These are phyloP conservation scores for Coemansia sp. DNA, from an alignment of 192 early-diverging fungal genomes.

Conservation along the genomic window DNA sequence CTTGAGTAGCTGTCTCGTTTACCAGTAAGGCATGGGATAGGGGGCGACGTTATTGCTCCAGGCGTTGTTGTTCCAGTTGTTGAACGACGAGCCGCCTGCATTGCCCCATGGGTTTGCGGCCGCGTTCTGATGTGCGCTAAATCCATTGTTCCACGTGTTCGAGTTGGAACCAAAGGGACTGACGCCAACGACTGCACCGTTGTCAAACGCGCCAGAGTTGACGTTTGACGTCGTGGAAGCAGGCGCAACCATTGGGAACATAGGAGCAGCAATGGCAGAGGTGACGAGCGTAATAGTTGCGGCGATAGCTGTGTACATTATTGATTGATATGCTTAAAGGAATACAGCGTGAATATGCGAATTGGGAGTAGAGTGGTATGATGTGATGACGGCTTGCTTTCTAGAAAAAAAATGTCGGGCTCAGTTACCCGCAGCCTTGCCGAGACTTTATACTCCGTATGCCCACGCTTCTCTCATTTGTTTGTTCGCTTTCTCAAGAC, in stretches of 20 bases:
- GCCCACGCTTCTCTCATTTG: not conserved
- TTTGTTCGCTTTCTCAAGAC: not conserved
- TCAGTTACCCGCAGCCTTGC: not conserved
- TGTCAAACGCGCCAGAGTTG: constrained; percentile 49
- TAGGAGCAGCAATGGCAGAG: constrained; percentile 21
- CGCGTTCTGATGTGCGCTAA: constrained; percentile 44
- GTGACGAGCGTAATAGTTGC: constrained; percentile 11
- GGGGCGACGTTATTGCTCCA: constrained; percentile 44
- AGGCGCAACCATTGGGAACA: constrained; percentile 27
- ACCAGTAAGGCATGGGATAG: constrained; percentile 47
- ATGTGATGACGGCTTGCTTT: not conserved
- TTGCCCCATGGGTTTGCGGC: constrained; percentile 47
- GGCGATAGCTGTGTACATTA: constrained; percentile 9
- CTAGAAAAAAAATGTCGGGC: not conserved
- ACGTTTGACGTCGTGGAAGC: constrained; percentile 37
- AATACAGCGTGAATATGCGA: not conserved
- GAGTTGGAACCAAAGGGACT: constrained; percentile 37
- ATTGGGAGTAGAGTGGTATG: not conserved
- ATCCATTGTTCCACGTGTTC: constrained; percentile 51
- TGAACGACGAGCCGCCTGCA: constrained; percentile 47
- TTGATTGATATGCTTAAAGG: constrained; percentile 6
- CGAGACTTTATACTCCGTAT: not conserved
- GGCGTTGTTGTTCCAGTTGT: constrained; percentile 57
- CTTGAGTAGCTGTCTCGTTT: not conserved
- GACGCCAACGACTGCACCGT: constrained; percentile 30